Base-by-base conservation (phyloP, 768 basidiomycete genomes). In the Mycena chlorophos region DNA sequence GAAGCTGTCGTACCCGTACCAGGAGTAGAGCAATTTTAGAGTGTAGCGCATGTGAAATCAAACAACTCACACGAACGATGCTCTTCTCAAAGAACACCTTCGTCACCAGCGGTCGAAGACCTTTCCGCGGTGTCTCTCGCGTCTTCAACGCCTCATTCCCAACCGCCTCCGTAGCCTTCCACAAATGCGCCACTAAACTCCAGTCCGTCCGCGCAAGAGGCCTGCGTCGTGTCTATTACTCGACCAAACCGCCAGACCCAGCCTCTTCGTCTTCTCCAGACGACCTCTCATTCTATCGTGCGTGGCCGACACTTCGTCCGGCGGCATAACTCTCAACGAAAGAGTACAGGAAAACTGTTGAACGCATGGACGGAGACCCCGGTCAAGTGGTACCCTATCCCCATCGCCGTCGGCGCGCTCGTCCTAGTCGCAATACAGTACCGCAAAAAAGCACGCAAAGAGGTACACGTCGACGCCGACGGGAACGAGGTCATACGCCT, bases 311-410 rank as follows among this genome's bases (percentile, higher is more conserved):
- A n/a, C n/a, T n/a, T n/a, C n/a, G n/a, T n/a, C n/a, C n/a, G n/a
- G n/a, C n/a, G n/a, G n/a, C n/a, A n/a, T n/a, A n/a, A n/a, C n/a
- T n/a, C n/a, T n/a, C n/a, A n/a, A n/a, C n/a, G n/a, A n/a, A n/a
- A n/a, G n/a, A n/a, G n/a, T 34, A 3, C 69, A 87, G 89, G 81
- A 39, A 83, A 79, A 67, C 71, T 95, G 5, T 75, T 88, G 26
- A 78, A 81, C 56, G 90, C 91, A 25, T 94, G 91, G 91, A 86
- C 80, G 4, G 77, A 86, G 65, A 94, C 95, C 0, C 92, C 93
- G 0, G 94, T 90, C 30, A 91, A 86, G 71, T 98, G 95, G 95
- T 96, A 95, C 63, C 95, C 95, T 10, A 81, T 98, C 42, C 94
- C 94, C 16, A 73, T 96, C 53, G 92, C 91, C 12, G 88, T 94